Conservation (phyloP, 1,284 basidiomycete genomes). For the Rhodotorula glutinis region DNA sequence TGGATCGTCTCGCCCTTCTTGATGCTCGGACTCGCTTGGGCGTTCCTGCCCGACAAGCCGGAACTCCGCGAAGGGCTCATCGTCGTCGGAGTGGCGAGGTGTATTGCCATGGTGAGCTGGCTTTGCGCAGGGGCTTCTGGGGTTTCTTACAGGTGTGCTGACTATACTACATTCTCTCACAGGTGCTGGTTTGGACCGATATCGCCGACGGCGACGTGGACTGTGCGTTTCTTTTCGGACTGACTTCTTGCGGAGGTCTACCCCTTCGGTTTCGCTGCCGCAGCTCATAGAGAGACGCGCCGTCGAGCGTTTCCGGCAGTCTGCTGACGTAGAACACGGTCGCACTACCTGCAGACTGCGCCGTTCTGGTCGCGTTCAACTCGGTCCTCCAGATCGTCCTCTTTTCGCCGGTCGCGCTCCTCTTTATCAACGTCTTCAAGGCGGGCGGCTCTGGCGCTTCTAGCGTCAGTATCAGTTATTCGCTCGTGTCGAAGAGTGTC, state of each 20-base stretch:
- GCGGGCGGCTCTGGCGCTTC: slow-evolving; percentile 47
- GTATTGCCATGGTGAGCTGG: slow-evolving; percentile 43
- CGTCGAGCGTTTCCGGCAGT: too few species aligned
- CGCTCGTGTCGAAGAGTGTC: slow-evolving; percentile 58
- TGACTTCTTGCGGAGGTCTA: too few species aligned
- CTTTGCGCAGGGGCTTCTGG: slow-evolving; percentile 26
- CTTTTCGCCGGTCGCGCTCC: slow-evolving; percentile 69
- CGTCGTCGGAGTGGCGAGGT: slow-evolving; percentile 55
- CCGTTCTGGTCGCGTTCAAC: slow-evolving; percentile 60
- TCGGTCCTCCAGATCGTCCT: slow-evolving; percentile 63
- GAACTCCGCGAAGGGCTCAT: slow-evolving; percentile 49
- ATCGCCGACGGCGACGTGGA: slow-evolving; percentile 71
- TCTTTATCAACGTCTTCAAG: slow-evolving; percentile 73
- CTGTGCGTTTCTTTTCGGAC: slow-evolving; percentile 54
- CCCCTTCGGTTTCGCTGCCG: neutral
- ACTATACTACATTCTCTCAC: slow-evolving; percentile 41
- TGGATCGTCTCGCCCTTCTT: slow-evolving; percentile 66
- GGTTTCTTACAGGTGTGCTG: too few species aligned
- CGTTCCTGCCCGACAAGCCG: slow-evolving; percentile 66
- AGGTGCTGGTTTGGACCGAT: slow-evolving; percentile 81
- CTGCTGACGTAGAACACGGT: too few species aligned
- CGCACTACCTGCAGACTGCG: slow-evolving; percentile 54
- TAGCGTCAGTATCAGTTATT: slow-evolving; percentile 61
- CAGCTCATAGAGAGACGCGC: too few species aligned
- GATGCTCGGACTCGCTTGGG: slow-evolving; percentile 82